Evolutionary conservation across 2,329 filamentous ascomycete species (phyloP), one percentile per base, ranked within the genome.

Genomic region (Penicillium decumbens): DNA sequence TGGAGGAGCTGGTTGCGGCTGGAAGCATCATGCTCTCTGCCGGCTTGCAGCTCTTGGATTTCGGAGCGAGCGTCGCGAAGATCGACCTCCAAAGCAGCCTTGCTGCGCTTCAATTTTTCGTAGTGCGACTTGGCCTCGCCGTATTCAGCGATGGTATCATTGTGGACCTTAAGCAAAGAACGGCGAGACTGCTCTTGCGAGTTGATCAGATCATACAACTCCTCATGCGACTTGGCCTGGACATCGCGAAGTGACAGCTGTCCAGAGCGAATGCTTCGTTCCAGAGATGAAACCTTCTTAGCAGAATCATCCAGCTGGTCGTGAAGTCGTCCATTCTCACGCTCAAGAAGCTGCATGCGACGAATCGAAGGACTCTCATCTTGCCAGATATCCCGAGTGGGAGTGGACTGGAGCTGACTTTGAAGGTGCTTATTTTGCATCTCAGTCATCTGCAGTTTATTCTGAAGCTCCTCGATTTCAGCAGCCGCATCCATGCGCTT

Each of bases 351-450:
- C 65, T 95, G 87, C 62, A 95, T 85, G 13, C 93, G 84, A 47
- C 85, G 81, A 41, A 87, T 68, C 1, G 89, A 92, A 1, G 89
- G 88, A 59, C 85, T 92, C 39, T 93, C 85, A 35, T 92, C 87
- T 49, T 83, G 75, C 67, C 77, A 82, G 30, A 74, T 69, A 49
- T 88, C 85, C 23, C 79, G 79, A 5, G 72, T 73, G 3, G 85
- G 82, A 0, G 82, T 84, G 8, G 74, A 75, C 41, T 87, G 87
- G 37, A 96, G 75, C 65, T 96, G 90, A 64, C 83, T 90, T 65
- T 95, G 88, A 5, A 97, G 81, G 63, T 97, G 91, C 29, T 88
- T 84, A 70, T 95, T 96, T 61, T 95, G 88, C 89, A 97, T 95
- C 69, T 96, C 87, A 4, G 87, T 85, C 67, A 97, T 82, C 65